A percentile compares a stretch with the other conserved stretches of the same genome.
These are phyloP conservation scores for Nothophaeocryptopus gaeumannii DNA, from an alignment of 2,329 filamentous ascomycete genomes.

Conservation along the genomic window DNA sequence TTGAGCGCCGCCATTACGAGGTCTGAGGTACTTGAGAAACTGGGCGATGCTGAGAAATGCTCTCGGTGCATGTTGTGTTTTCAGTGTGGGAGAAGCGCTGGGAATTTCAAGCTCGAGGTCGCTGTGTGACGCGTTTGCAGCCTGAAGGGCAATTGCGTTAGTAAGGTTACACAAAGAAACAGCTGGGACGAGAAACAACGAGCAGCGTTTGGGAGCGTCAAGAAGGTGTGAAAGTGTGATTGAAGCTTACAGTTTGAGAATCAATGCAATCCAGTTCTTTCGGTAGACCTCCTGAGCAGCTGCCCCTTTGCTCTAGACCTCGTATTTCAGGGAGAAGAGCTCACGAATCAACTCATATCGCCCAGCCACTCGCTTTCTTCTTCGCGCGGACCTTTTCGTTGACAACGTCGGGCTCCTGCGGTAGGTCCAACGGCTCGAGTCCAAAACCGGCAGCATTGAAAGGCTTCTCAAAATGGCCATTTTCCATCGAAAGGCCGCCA, in stretches of 20 bases:
- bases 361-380: constrained; percentile 39
- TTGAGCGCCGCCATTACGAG: background rate
- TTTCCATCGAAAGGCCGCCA: constrained; percentile 21
- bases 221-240: too few species aligned
- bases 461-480: constrained; percentile 19
- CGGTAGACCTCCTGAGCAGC: too few species aligned
- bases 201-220: too few species aligned
- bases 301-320: too few species aligned
- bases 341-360: constrained; percentile 28
- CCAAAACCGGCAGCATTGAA: constrained; percentile 21
- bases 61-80: too few species aligned
- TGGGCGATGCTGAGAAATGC: background rate
- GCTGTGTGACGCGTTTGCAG: background rate
- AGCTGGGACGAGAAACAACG: background rate
- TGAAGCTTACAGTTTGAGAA: too few species aligned
- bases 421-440: constrained; percentile 31
- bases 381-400: constrained; percentile 34
- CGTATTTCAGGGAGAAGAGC: too few species aligned
- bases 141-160: constrained; percentile 1
- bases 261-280: too few species aligned
- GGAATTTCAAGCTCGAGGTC: too few species aligned
- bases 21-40: background rate
- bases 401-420: constrained; percentile 27
- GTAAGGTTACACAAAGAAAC: constrained; percentile 2
- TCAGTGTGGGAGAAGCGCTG: too few species aligned